phyloP scores from a whole-genome alignment of 164 flowering plant species.

The Macadamia tetraphylla region DNA sequence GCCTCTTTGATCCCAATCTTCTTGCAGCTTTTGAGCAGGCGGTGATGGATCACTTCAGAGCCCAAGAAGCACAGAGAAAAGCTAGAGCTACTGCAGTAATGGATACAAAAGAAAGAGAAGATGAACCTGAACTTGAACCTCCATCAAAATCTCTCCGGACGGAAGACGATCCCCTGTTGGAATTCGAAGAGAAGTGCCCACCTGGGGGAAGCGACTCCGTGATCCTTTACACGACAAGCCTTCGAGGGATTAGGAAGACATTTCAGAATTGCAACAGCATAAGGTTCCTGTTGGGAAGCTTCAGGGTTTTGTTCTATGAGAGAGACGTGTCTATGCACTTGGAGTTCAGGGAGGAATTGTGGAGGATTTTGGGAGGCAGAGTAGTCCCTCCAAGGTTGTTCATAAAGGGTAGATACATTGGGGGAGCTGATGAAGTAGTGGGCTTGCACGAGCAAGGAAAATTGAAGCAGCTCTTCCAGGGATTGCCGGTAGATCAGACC shows the following conservation, averaged over 20 bases:
- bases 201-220: slow-evolving; percentile 62
- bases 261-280: slow-evolving; percentile 62
- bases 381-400: slow-evolving; percentile 75
- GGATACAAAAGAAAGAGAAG: slow-evolving; percentile 14
- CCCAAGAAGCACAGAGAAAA: slow-evolving; percentile 30
- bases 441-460: slow-evolving; percentile 73
- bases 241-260: slow-evolving; percentile 72
- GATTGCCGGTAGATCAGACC: slow-evolving; percentile 29
- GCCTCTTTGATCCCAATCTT: slow-evolving; percentile 40
- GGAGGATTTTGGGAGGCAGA: slow-evolving; percentile 52
- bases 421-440: slow-evolving; percentile 73
- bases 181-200: slow-evolving; percentile 59
- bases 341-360: slow-evolving; percentile 67
- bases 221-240: slow-evolving; percentile 69
- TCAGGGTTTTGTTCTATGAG: slow-evolving; percentile 42
- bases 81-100: slow-evolving; percentile 14
- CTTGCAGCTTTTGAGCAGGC: slow-evolving; percentile 34
- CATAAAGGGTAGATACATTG: slow-evolving; percentile 69
- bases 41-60: slow-evolving; percentile 21
- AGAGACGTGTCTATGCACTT: slow-evolving; percentile 79
- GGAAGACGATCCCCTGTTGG: slow-evolving; percentile 28
- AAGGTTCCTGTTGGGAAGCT: slow-evolving; percentile 49
- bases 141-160: slow-evolving; percentile 16
- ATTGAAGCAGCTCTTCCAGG: slow-evolving; percentile 49
- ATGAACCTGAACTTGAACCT: slow-evolving; percentile 8